Evolutionary conservation across 2,329 filamentous ascomycete genomes (phyloP), one percentile per base, ranked within the genome.

Genomic region (Didymella lethalis): DNA sequence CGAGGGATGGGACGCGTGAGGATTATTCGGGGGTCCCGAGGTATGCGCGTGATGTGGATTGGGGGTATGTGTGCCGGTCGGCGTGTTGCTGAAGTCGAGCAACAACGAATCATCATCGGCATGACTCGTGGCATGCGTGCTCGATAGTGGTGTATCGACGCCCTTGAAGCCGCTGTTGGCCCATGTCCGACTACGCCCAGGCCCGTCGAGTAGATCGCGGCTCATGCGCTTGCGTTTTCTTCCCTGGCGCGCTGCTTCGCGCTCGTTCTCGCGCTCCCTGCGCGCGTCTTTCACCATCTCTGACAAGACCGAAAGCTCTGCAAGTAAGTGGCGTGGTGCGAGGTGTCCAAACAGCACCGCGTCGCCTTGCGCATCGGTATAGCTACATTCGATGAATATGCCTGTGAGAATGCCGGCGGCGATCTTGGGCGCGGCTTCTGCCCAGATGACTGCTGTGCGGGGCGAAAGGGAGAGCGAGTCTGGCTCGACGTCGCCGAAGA

Each of bases 321-420:
- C 86, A 25, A 94, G 86, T 12, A 99, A 79, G 74, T 92, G 95
- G 0, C 88, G 83, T 0, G 95, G 95, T 36, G 92, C 91, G 14
- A 99, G 81, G 69, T 99, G 95, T 0, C 95, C 95, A 65, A 93
- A 99, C 0, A 99, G 83, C 0, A 88, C 86, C 48, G 90, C 88
- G 60, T 95, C 88, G 23, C 86, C 84, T 69, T 93, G 90, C 7
- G 86, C 86, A 75, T 97, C 90, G 61, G 92, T 90, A 75, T 94
- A 99, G 62, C 92, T 96, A 77, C 94, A 98, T 80, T 99, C 95
- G 67, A 99, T 96, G 72, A 98, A 94, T 12, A 99, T 90, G 11
- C 90, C 94, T 0, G 84, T 85, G 0, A 99, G 83, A 4, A 84
- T 82, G 1, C 92, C 91, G 0, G 83, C 79, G 0, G 83, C 90